Percentiles rank a stretch among this genome's conserved stretches.
phyloP scores from a whole-genome alignment of 2,329 filamentous ascomycete species.

The Paecilomyces fulvus region DNA sequence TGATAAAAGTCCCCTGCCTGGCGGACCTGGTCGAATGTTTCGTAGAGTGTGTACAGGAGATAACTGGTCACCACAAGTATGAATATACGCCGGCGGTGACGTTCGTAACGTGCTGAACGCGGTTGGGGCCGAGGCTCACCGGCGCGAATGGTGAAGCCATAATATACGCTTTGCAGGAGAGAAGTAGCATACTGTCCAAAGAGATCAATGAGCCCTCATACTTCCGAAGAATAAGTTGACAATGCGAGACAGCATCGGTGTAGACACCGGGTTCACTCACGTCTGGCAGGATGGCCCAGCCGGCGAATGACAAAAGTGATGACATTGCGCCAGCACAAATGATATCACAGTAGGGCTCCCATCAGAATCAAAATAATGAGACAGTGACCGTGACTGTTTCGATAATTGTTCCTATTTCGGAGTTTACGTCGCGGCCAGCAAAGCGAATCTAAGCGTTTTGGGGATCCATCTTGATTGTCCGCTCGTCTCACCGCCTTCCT shows the following conservation, averaged over 20 bases:
- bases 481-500: background rate
- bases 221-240: background rate
- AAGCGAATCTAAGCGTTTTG: background rate
- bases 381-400: background rate
- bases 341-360: slow-evolving; percentile 1
- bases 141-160: slow-evolving; percentile 79
- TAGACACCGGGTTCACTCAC: slow-evolving; percentile 31
- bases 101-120: slow-evolving; percentile 59
- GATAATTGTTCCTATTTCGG: background rate
- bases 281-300: slow-evolving; percentile 55
- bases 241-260: background rate
- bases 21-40: slow-evolving; percentile 75
- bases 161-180: slow-evolving; percentile 73
- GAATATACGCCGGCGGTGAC: slow-evolving; percentile 74
- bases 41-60: slow-evolving; percentile 85
- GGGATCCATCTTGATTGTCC: background rate
- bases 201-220: background rate
- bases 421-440: background rate
- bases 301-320: slow-evolving; percentile 46
- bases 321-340: slow-evolving; percentile 24
- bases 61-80: slow-evolving; percentile 75
- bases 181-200: slow-evolving; percentile 59
- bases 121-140: slow-evolving; percentile 67
- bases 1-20: slow-evolving; percentile 68
- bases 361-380: background rate